phyloP scores from a whole-genome alignment of 176 grass and related monocot genomes.

The Paspalum vaginatum region DNA sequence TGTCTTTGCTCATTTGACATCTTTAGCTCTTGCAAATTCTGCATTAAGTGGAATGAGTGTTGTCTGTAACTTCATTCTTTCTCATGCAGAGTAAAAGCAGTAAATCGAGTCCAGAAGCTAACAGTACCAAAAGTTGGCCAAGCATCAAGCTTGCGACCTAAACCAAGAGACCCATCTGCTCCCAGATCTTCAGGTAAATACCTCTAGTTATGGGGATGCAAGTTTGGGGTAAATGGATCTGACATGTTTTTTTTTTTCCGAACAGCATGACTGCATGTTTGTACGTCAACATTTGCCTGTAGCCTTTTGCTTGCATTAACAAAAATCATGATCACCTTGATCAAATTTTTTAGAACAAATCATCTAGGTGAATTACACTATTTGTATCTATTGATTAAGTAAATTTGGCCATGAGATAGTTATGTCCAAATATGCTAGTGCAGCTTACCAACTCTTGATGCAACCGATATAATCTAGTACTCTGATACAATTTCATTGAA shows the following conservation, averaged over 20 bases:
- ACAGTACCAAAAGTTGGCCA: slow-evolving; percentile 50
- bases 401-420: neutral
- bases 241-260: neutral
- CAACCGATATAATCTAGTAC: neutral
- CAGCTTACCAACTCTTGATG: slow-evolving; percentile 17
- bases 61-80: slow-evolving; percentile 14
- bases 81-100: slow-evolving; percentile 53
- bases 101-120: slow-evolving; percentile 67
- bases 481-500: slow-evolving; percentile 4
- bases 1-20: slow-evolving; percentile 24
- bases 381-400: neutral
- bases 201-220: neutral
- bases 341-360: neutral
- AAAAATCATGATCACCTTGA: slow-evolving; percentile 9
- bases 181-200: slow-evolving; percentile 75
- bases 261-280: neutral
- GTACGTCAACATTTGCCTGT: slow-evolving; percentile 18
- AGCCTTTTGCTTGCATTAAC: slow-evolving; percentile 1
- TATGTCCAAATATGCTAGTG: slow-evolving; percentile 2
- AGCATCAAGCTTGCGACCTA: slow-evolving; percentile 57
- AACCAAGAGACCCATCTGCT: slow-evolving; percentile 60
- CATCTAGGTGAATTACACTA: neutral
- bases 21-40: slow-evolving; percentile 6
- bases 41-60: neutral
- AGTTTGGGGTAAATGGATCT: slow-evolving; percentile 6